These are phyloP conservation scores for Pichia nakasei DNA, from an alignment of 805 yeast species.

Conservation along the genomic window DNA sequence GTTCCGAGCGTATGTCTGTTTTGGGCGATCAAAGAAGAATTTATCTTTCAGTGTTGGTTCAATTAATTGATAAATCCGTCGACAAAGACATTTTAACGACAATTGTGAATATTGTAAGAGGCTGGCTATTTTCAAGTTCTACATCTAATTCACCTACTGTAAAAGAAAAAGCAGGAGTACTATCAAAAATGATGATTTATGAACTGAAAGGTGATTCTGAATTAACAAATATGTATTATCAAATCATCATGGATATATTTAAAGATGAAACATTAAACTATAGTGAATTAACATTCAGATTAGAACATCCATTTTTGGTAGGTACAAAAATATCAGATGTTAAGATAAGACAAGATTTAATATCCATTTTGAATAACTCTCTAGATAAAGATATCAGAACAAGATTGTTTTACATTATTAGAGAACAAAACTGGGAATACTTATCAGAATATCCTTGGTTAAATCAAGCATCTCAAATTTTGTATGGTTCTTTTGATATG, in stretches of 20 bases:
- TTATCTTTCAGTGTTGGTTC: slow-evolving; percentile 78
- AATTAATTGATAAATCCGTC: slow-evolving; percentile 78
- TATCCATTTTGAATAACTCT: slow-evolving; percentile 70
- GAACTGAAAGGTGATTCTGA: slow-evolving; percentile 82
- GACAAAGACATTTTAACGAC: slow-evolving; percentile 68
- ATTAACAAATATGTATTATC: slow-evolving; percentile 68
- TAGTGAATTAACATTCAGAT: slow-evolving; percentile 83
- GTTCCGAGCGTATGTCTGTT: slow-evolving; percentile 73
- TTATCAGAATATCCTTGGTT: slow-evolving; percentile 91
- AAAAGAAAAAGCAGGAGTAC: slow-evolving; percentile 91
- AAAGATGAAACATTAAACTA: slow-evolving; percentile 68
- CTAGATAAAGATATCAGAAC: slow-evolving; percentile 71
- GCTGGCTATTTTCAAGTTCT: slow-evolving; percentile 85
- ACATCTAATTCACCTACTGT: slow-evolving; percentile 69
- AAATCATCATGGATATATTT: slow-evolving; percentile 80
- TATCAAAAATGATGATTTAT: slow-evolving; percentile 88
- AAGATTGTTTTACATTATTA: slow-evolving; percentile 75
- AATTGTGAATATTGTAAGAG: slow-evolving; percentile 68
- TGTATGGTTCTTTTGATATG: slow-evolving; percentile 67
- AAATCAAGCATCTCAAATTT: slow-evolving; percentile 81
- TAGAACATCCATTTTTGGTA: slow-evolving; percentile 93
- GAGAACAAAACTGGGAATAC: slow-evolving; percentile 96
- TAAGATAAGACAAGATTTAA: slow-evolving; percentile 61
- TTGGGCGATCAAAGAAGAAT: slow-evolving; percentile 91
- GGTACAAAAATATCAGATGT: slow-evolving; percentile 84